Conservation (phyloP, 257 asterid genomes). For the Capsicum pubescens region DNA sequence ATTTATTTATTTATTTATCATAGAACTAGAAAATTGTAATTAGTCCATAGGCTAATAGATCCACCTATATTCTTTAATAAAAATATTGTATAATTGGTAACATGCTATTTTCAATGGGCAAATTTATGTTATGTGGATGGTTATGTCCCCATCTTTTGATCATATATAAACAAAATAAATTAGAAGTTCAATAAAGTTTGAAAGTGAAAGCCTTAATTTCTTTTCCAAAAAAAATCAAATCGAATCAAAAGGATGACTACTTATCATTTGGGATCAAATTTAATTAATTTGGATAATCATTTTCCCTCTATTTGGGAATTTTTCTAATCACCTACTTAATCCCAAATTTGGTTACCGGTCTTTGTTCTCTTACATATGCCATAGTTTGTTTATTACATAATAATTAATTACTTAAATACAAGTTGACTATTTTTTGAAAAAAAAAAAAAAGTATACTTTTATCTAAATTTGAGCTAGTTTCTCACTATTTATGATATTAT, state of each 20-base stretch:
- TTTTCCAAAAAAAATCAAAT: background rate
- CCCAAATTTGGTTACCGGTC: constrained; percentile 3
- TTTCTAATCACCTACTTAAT: background rate
- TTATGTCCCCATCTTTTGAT: background rate
- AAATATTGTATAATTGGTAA: background rate
- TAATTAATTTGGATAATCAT: background rate
- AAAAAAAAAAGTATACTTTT: background rate
- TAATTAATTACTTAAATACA: background rate
- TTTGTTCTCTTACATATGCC: background rate
- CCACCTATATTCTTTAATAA: background rate
- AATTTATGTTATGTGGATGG: background rate
- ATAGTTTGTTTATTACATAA: background rate
- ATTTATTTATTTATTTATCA: too few relatives aligned
- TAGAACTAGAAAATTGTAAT: too few relatives aligned
- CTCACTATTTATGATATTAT: background rate
- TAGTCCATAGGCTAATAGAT: background rate
- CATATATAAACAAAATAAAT: background rate
- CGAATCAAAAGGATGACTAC: background rate
- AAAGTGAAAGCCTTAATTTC: constrained; percentile 9
- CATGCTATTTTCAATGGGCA: background rate
- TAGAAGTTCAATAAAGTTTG: background rate
- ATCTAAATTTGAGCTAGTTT: background rate
- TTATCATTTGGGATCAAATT: background rate
- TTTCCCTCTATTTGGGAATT: background rate
- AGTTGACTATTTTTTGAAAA: background rate